These are phyloP conservation scores for Diaporthe ampelina DNA, from an alignment of 2,329 filamentous ascomycete species.

Conservation along the genomic window DNA sequence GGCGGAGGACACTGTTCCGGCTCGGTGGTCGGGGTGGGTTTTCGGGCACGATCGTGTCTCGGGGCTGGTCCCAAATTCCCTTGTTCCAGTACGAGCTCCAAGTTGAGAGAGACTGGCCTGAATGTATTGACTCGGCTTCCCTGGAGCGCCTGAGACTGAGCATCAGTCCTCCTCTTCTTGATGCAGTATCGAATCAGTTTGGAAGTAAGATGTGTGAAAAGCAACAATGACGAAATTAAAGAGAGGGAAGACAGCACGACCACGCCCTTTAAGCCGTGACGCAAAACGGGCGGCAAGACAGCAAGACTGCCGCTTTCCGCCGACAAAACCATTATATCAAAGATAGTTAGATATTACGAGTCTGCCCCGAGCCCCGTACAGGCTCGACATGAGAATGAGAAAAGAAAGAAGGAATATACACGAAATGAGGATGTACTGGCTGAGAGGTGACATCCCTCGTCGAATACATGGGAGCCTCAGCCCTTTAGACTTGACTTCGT, in stretches of 20 bases:
- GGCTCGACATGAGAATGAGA: not conserved
- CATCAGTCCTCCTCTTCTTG: slow-evolving; percentile 33
- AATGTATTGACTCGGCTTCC: not conserved
- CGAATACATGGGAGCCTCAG: not conserved
- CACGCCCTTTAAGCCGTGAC: slow-evolving; percentile 45
- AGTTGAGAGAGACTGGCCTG: slow-evolving; percentile 37
- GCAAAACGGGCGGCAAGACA: slow-evolving; percentile 44
- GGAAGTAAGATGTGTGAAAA: slow-evolving; percentile 47
- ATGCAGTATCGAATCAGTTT: slow-evolving; percentile 49
- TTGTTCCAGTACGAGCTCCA: slow-evolving; percentile 46
- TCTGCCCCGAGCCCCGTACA: not conserved
- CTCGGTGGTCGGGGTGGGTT: not conserved
- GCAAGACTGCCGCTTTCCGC: slow-evolving; percentile 43
- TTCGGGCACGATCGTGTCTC: not conserved
- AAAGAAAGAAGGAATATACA: not conserved
- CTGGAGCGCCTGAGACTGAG: not conserved
- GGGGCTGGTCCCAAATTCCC: slow-evolving; percentile 42
- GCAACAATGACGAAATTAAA: slow-evolving; percentile 43
- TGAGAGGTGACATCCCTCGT: accelerated
- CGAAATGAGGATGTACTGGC: not conserved
- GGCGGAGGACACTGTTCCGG: slow-evolving; percentile 33
- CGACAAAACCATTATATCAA: not conserved
- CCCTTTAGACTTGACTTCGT: slow-evolving; percentile 14
- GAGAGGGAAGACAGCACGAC: slow-evolving; percentile 47
- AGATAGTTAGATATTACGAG: not conserved